These are phyloP conservation scores for Fusarium oxysporum DNA, from an alignment of 2,329 filamentous ascomycete genomes.

Conservation along the genomic window DNA sequence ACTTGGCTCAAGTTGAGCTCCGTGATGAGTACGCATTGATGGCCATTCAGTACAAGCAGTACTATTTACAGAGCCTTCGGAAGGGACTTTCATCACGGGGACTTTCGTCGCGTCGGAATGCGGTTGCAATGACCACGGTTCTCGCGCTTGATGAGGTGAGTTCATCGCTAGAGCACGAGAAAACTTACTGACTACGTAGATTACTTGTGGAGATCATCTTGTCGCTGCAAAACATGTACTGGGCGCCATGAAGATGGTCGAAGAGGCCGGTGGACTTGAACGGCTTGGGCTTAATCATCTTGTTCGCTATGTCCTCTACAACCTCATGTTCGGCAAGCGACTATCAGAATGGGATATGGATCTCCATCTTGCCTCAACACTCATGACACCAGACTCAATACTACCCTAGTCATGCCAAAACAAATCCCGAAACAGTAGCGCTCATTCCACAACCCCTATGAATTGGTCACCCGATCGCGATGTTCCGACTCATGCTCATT, in stretches of 20 bases:
- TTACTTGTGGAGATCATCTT: conserved; percentile 3
- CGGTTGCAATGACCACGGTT: conserved; percentile 5
- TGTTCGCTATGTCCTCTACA: conserved; percentile 1
- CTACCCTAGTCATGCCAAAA: background rate
- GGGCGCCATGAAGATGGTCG: conserved; percentile 7
- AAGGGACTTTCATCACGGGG: background rate
- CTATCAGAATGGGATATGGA: conserved; percentile 6
- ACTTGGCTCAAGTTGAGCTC: background rate
- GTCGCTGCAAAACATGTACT: conserved; percentile 16
- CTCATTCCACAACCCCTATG: background rate
- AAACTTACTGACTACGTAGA: background rate
- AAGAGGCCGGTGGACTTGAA: background rate
- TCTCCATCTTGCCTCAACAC: background rate
- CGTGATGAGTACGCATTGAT: background rate
- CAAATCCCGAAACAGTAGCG: background rate
- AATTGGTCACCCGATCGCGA: background rate
- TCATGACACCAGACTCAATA: conserved; percentile 5
- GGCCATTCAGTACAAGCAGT: background rate
- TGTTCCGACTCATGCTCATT: background rate
- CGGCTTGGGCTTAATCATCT: background rate
- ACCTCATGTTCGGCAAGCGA: conserved; percentile 12
- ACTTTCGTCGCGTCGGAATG: background rate
- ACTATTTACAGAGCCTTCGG: background rate
- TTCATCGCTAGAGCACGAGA: accelerated
- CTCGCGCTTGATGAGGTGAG: conserved; percentile 14